Evolutionary conservation across 2,329 filamentous ascomycete genomes (phyloP), one percentile per base, ranked within the genome.

Genomic region (Exophiala viscosa): DNA sequence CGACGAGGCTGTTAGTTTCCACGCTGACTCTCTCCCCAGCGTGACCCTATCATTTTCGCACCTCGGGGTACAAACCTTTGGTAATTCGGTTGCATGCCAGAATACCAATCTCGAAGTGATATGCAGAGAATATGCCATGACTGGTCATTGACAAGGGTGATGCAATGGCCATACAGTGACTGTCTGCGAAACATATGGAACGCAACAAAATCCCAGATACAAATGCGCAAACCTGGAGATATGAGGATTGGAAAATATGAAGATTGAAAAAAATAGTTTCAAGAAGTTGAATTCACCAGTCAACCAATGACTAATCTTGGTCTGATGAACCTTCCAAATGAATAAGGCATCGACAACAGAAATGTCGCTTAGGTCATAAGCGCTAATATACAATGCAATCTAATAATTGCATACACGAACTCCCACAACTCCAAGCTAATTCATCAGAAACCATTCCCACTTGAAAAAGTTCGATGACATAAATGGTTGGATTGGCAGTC

Each of bases 1-100:
- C 40, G 40, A 42, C 40, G 40, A 42, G 40, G 40, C 40, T 42
- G 40, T 10, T 36, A 13, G n/a, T 42, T 42, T 23, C 40, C 40
- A 18, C 11, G 17, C 18, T 28, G 40, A n/a, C 40, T n/a, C 10
- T n/a, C n/a, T 11, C 40, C 17, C 9, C 17, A 9, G 28, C 14
- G 14, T n/a, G 38, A 40, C n/a, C 18, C n/a, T 17, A 5, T 13
- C 34, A 9, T 36, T 36, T 33, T 33, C 7, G 13, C 13, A 13
- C 7, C n/a, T n/a, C n/a, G n/a, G n/a, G n/a, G n/a, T n/a, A n/a
- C n/a, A n/a, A n/a, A n/a, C n/a, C n/a, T n/a, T n/a, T n/a, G n/a
- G n/a, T n/a, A n/a, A n/a, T n/a, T n/a, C n/a, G n/a, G n/a, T n/a
- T n/a, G n/a, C n/a, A n/a, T n/a, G n/a, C n/a, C n/a, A n/a, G n/a